phyloP scores from a whole-genome alignment of 768 basidiomycete species.

The Pleurotus cornucopiae region DNA sequence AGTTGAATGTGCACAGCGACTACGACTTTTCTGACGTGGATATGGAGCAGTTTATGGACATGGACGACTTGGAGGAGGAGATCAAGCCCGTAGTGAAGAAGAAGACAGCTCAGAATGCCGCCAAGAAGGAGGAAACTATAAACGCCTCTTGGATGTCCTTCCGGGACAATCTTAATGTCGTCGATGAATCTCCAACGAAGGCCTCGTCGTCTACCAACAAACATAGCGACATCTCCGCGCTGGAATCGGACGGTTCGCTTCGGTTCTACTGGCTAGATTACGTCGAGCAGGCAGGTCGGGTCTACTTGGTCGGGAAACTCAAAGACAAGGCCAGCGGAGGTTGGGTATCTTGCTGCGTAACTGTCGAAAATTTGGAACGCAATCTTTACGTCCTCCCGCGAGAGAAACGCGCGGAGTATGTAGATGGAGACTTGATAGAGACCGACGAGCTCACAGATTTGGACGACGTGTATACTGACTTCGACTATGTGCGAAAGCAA shows the following conservation, averaged over 20 bases:
- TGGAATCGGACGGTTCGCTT: constrained; percentile 82
- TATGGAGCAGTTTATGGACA: constrained; percentile 57
- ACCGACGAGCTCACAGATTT: constrained; percentile 72
- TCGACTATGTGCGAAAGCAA: constrained; percentile 73
- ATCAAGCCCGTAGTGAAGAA: constrained; percentile 19
- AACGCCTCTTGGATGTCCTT: constrained; percentile 69
- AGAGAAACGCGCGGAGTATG: constrained; percentile 53
- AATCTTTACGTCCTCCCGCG: constrained; percentile 90
- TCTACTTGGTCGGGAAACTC: constrained; percentile 91
- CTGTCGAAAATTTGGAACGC: constrained; percentile 79
- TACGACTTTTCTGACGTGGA: constrained; percentile 52
- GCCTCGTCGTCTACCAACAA: constrained; percentile 30
- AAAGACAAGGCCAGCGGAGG: constrained; percentile 65
- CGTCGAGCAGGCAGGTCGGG: constrained; percentile 77
- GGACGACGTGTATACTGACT: constrained; percentile 77
- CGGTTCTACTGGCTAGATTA: constrained; percentile 97
- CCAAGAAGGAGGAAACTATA: constrained; percentile 42
- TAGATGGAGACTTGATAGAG: constrained; percentile 56
- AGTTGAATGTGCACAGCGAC: constrained; percentile 55
- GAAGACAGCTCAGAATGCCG: constrained; percentile 22
- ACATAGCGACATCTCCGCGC: constrained; percentile 44
- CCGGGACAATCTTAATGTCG: constrained; percentile 67
- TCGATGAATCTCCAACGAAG: constrained; percentile 55
- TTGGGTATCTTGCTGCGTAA: constrained; percentile 86
- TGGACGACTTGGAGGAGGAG: constrained; percentile 49